Evolutionary conservation across 164 flowering plant species (phyloP).

Genomic region (Vitis cinerea): DNA sequence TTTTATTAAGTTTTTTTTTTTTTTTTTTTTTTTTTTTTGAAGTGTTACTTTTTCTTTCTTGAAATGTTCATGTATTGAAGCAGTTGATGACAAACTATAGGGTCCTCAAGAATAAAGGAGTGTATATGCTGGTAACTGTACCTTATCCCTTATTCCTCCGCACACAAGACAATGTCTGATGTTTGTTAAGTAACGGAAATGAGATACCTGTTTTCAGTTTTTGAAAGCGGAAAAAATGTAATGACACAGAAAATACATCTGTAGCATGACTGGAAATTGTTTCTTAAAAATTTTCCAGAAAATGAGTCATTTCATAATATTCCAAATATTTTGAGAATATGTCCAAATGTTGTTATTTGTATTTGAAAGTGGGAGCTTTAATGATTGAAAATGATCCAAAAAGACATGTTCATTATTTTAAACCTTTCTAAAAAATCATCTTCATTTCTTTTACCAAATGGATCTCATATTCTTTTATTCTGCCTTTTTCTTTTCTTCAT

Average conservation of each 20-base stretch:
- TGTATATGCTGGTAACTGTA: constrained; percentile 65
- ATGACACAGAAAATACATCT: too few relatives aligned
- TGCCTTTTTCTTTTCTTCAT: background rate
- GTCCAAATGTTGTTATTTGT: too few relatives aligned
- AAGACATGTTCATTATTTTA: too few relatives aligned
- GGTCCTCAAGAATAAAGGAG: constrained; percentile 82
- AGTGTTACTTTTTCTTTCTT: constrained; percentile 24
- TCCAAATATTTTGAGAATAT: too few relatives aligned
- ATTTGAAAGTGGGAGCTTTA: too few relatives aligned
- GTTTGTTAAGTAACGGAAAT: background rate
- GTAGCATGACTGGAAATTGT: too few relatives aligned
- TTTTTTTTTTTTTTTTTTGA: constrained; percentile 3
- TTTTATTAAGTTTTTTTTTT: too few relatives aligned
- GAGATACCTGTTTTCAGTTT: too few relatives aligned
- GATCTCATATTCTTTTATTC: background rate
- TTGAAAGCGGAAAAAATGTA: too few relatives aligned
- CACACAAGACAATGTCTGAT: background rate
- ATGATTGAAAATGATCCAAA: too few relatives aligned
- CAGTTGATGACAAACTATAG: constrained; percentile 77
- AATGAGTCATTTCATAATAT: too few relatives aligned
- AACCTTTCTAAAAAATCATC: background rate
- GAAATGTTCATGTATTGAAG: constrained; percentile 54
- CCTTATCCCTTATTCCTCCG: constrained; percentile 4
- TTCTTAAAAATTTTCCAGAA: too few relatives aligned
- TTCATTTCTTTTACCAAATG: background rate